phyloP scores from a whole-genome alignment of 2,329 filamentous ascomycete species.

The Achaetomium macrosporum region DNA sequence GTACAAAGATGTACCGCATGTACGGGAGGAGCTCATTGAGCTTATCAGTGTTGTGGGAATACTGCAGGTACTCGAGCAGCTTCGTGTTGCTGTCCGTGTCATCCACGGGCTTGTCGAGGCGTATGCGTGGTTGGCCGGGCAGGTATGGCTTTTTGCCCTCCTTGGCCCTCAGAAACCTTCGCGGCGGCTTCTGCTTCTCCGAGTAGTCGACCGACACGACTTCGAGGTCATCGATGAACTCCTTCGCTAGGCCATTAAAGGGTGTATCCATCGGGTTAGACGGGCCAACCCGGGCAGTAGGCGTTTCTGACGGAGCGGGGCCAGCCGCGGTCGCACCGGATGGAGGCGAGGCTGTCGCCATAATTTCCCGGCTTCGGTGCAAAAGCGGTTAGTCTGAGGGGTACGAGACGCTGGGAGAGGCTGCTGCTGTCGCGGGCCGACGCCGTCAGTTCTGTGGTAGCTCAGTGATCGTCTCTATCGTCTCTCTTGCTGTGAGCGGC shows the following conservation, averaged over 20 bases:
- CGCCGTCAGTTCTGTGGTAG: too few species aligned
- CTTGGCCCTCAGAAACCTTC: conserved; percentile 14
- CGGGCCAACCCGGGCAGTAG: background rate
- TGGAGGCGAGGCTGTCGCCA: background rate
- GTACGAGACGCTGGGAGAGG: too few species aligned
- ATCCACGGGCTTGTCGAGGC: conserved; percentile 12
- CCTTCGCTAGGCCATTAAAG: conserved; percentile 9
- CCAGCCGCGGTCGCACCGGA: background rate
- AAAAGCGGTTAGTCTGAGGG: too few species aligned
- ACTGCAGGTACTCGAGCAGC: conserved; percentile 19
- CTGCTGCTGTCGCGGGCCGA: too few species aligned
- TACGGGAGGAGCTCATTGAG: conserved; percentile 23
- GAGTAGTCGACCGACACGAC: background rate
- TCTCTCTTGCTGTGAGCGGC: too few species aligned
- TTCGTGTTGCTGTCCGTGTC: background rate
- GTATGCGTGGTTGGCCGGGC: conserved; percentile 26
- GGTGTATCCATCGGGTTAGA: background rate
- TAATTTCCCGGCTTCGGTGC: background rate
- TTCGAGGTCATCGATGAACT: conserved; percentile 16
- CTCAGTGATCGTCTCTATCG: too few species aligned
- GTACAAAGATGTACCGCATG: conserved; percentile 29
- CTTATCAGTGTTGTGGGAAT: conserved; percentile 19
- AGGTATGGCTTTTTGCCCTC: conserved; percentile 16
- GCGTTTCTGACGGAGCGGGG: background rate
- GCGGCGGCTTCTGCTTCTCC: background rate